Percentiles rank a stretch among this genome's conserved stretches.
These are phyloP conservation scores for Ostreobium quekettii DNA, from an alignment of 139 green algal genomes.

Conservation along the genomic window DNA sequence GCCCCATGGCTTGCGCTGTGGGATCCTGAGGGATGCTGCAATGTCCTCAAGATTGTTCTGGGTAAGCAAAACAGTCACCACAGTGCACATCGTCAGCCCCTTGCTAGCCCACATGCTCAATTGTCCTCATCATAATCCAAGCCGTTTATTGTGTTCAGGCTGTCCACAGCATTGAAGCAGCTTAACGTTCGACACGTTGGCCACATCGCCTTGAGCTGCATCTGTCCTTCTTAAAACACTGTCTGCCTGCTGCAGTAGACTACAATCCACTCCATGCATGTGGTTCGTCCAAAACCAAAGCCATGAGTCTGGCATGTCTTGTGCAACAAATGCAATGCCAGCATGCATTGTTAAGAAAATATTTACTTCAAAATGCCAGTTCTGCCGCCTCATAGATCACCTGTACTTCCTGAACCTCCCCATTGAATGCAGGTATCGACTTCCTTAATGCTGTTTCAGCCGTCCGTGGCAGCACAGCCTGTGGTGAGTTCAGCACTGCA, in stretches of 20 bases:
- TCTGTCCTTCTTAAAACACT: background rate
- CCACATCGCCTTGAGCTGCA: background rate
- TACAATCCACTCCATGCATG: background rate
- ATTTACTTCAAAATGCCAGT: background rate
- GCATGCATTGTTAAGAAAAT: background rate
- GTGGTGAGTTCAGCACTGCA: conserved; percentile 7
- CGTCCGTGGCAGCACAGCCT: background rate
- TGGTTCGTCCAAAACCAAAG: background rate
- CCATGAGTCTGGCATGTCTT: background rate
- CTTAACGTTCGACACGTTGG: too few relatives aligned
- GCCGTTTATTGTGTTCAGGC: too few relatives aligned
- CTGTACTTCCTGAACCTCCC: conserved; percentile 10
- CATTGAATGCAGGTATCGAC: conserved; percentile 14
- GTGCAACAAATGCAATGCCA: background rate
- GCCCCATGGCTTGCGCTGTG: conserved; percentile 68
- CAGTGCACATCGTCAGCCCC: too few relatives aligned
- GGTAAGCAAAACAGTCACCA: background rate
- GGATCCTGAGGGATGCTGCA: conserved; percentile 71
- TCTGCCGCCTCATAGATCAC: background rate
- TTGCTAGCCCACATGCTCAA: too few relatives aligned
- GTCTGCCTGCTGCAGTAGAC: background rate
- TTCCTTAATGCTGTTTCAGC: conserved; percentile 10
- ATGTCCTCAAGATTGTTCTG: conserved; percentile 42
- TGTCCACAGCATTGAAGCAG: too few relatives aligned
- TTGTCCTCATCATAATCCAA: too few relatives aligned